Evolutionary conservation across 352 stramenopile genomes (phyloP).

Genomic region (Aphanomyces cochlioides): DNA sequence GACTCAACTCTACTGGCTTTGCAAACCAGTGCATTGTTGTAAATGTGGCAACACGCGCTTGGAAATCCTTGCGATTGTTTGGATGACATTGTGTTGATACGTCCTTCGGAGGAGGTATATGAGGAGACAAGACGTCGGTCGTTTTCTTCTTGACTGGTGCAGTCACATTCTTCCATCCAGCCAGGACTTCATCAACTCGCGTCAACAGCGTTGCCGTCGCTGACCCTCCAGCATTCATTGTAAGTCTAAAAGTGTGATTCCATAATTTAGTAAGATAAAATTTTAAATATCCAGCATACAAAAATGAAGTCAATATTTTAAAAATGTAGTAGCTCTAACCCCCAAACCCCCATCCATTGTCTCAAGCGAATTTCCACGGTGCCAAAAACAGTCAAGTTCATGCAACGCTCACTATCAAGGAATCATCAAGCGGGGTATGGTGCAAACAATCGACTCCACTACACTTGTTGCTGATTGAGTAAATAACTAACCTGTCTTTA

Average conservation of each 20-base stretch:
- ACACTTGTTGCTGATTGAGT: no score
- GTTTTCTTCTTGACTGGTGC: slow-evolving; percentile 8
- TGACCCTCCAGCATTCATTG: neutral
- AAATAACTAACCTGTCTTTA: no score
- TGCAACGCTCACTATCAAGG: no score
- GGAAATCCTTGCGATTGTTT: slow-evolving; percentile 27
- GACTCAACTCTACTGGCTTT: slow-evolving; percentile 20
- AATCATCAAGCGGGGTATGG: no score
- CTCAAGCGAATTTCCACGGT: no score
- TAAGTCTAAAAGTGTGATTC: neutral
- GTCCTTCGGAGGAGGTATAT: slow-evolving; percentile 4
- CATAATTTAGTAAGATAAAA: no score
- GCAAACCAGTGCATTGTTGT: slow-evolving; percentile 29
- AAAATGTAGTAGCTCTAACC: no score
- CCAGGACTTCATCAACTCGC: slow-evolving; percentile 18
- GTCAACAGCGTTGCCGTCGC: neutral
- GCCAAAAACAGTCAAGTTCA: no score
- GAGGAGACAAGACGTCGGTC: neutral
- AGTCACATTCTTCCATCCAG: slow-evolving; percentile 28
- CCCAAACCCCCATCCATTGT: no score
- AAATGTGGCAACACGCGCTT: slow-evolving; percentile 10
- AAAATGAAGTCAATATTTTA: no score
- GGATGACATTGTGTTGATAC: slow-evolving; percentile 11
- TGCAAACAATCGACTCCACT: no score
- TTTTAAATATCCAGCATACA: no score